A percentile compares a stretch with the other conserved stretches of the same genome.
phyloP scores from a whole-genome alignment of 1,284 basidiomycete genomes.

The Fistulina hepatica region DNA sequence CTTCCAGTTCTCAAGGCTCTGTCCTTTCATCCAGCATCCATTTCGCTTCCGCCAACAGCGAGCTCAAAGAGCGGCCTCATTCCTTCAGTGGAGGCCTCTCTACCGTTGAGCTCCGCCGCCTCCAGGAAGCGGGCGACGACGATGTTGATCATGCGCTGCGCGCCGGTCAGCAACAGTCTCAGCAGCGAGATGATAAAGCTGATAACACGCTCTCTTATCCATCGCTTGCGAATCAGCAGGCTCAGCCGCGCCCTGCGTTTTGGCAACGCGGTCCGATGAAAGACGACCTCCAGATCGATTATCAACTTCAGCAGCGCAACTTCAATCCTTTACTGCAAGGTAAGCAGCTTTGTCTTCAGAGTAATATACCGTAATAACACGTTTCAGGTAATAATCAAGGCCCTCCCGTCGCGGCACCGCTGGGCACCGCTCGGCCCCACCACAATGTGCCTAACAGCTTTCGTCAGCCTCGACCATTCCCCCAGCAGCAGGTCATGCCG shows the following conservation, averaged over 20 bases:
- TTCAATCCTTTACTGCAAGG: slow-evolving; percentile 33
- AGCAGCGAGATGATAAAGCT: slow-evolving; percentile 12
- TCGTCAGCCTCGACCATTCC: slow-evolving; percentile 45
- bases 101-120: slow-evolving; percentile 55
- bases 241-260: slow-evolving; percentile 20
- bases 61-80: slow-evolving; percentile 59
- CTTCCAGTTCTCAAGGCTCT: slow-evolving; percentile 48
- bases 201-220: slow-evolving; percentile 45
- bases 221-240: slow-evolving; percentile 40
- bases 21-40: slow-evolving; percentile 42
- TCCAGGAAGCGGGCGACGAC: slow-evolving; percentile 54
- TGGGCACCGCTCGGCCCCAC: slow-evolving; percentile 1
- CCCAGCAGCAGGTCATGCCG: slow-evolving; percentile 42
- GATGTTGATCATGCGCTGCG: slow-evolving; percentile 38
- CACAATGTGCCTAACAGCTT: slow-evolving; percentile 30
- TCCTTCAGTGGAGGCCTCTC: slow-evolving; percentile 71
- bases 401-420: too few species aligned
- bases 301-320: slow-evolving; percentile 43
- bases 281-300: slow-evolving; percentile 49
- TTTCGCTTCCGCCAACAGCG: slow-evolving; percentile 35
- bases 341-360: too few species aligned
- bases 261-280: slow-evolving; percentile 39
- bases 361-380: too few species aligned
- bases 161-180: slow-evolving; percentile 35
- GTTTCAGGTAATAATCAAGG: too few species aligned